Evolutionary conservation across 208 protist genomes (phyloP).

Genomic region (Ichthyophonus hoferi): DNA sequence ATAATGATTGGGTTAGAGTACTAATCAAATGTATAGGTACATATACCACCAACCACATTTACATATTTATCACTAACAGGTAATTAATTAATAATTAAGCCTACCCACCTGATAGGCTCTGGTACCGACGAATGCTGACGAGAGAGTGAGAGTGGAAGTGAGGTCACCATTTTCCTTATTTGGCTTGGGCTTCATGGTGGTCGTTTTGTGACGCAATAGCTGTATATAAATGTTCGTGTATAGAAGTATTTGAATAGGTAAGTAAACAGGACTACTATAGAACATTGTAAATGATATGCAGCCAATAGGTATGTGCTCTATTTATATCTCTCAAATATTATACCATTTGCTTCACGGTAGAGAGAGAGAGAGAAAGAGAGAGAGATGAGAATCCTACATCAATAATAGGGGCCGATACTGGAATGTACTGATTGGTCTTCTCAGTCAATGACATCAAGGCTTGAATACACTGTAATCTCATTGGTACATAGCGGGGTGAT

Average conservation of each 20-base stretch:
- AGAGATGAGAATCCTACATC: too few relatives aligned
- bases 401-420: neutral
- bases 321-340: too few relatives aligned
- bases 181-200: neutral
- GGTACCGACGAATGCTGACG: neutral
- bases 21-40: too few relatives aligned
- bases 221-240: neutral
- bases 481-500: neutral
- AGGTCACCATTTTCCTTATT: neutral
- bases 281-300: too few relatives aligned
- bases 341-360: too few relatives aligned
- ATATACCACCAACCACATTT: too few relatives aligned
- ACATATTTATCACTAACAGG: too few relatives aligned
- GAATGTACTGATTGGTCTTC: neutral
- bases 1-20: too few relatives aligned
- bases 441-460: neutral
- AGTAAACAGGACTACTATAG: too few relatives aligned
- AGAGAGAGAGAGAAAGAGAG: too few relatives aligned
- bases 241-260: neutral
- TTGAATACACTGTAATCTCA: neutral
- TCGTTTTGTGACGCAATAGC: neutral
- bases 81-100: too few relatives aligned
- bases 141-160: neutral
- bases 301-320: too few relatives aligned
- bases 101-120: neutral